A percentile compares a stretch with the other conserved stretches of the same genome.
These are phyloP conservation scores for Kalanchoe fedtschenkoi DNA, from an alignment of 164 flowering plant genomes.

Conservation along the genomic window DNA sequence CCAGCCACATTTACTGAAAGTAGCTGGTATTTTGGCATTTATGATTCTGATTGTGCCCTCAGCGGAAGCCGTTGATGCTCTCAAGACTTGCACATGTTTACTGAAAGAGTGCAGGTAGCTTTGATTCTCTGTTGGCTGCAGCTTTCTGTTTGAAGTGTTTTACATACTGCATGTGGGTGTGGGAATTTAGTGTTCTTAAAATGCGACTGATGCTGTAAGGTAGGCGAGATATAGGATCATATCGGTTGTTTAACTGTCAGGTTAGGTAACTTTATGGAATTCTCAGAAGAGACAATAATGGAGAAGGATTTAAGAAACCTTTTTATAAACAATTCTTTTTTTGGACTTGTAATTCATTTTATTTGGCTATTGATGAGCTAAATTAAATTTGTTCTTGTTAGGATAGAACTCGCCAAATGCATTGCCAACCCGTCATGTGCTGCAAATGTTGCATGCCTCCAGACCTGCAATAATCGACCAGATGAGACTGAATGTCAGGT, in stretches of 20 bases:
- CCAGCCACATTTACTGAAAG: conserved; percentile 20
- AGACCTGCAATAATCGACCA: conserved; percentile 90
- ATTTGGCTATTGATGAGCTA: neutral
- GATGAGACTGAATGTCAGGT: conserved; percentile 98
- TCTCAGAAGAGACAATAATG: too few species aligned
- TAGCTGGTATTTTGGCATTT: conserved; percentile 37
- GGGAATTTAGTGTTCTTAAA: too few species aligned
- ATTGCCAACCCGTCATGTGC: conserved; percentile 91
- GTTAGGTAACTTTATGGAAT: too few species aligned
- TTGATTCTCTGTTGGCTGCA: neutral
- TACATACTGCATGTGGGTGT: neutral
- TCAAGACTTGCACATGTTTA: conserved; percentile 75
- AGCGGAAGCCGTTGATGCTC: conserved; percentile 67
- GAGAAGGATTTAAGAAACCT: too few species aligned
- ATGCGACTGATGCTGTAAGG: too few species aligned
- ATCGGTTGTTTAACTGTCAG: too few species aligned
- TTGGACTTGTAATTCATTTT: neutral
- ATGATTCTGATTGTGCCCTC: conserved; percentile 40
- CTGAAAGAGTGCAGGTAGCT: conserved; percentile 74
- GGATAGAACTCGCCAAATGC: conserved; percentile 89
- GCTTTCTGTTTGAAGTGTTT: neutral
- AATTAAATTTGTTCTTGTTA: conserved; percentile 16
- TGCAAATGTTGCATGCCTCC: conserved; percentile 91
- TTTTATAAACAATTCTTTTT: neutral
- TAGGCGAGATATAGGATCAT: too few species aligned